Base-by-base conservation (phyloP, 768 basidiomycete species). In the Cystobasidium tubakii region DNA sequence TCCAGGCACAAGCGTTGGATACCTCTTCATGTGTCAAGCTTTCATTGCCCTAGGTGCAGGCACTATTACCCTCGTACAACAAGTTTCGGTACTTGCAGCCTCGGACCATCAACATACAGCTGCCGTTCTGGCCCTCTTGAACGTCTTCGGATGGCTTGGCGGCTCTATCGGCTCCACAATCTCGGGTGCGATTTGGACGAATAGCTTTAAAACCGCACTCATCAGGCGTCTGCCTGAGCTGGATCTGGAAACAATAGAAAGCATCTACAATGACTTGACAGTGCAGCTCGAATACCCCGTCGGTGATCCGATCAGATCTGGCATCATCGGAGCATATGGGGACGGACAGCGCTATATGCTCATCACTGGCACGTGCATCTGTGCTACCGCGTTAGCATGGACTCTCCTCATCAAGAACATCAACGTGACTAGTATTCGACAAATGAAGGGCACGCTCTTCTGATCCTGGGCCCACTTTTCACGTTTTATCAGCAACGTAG, bases 381-480 rank as follows among this genome's bases (percentile, higher is more conserved):
- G 77, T 75, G 76, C 67, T 1, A 29, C 78, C 6, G 29, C 77
- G 27, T 31, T 79, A 7, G 39, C 65, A 13, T 78, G 66, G 33
- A 64, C 77, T 19, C 53, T 73, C 23, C 39, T 78, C 43, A 78
- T 80, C 65, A 77, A 74, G 74, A 78, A 79, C 64, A 77, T 79
- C 73, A 75, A 76, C 31, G 73, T 80, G 15, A 50, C 66, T 23
- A 74, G 78, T 36, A 66, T 77, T n/a, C 44, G 78, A 69, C 79
- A 80, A 72, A 77, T 77, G 74, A 79, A 79, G 74, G 79, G 79
- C 4, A 54, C 78, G 27, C 50, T 79, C 23, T 80, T 80, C 44
- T 80, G 27, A 60, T 29, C n/a, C n/a, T n/a, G n/a, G n/a, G n/a
- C n/a, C n/a, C n/a, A n/a, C n/a, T n/a, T n/a, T n/a, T n/a, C n/a